These are phyloP conservation scores for Syzygium malaccense DNA, from an alignment of 441 rosid genomes.

Conservation along the genomic window DNA sequence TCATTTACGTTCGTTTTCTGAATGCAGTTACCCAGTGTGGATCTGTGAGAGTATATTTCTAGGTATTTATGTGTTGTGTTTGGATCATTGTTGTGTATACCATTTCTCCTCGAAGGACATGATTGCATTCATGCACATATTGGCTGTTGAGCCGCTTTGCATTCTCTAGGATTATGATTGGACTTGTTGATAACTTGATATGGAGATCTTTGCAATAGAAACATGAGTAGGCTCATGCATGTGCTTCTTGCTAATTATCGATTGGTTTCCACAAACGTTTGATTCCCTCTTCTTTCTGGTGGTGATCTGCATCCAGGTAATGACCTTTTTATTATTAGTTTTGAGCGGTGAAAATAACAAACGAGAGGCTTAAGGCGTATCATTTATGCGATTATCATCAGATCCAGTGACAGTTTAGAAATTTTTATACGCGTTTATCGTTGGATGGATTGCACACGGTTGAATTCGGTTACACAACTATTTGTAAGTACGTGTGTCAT, in stretches of 20 bases:
- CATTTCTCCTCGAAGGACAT: background rate
- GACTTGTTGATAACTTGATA: background rate
- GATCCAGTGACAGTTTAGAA: background rate
- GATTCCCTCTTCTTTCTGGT: background rate
- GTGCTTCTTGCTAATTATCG: background rate
- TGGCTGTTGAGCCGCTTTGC: background rate
- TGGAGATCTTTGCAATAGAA: background rate
- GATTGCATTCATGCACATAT: too few species aligned
- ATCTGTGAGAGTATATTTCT: background rate
- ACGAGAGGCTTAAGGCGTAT: background rate
- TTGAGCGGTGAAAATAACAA: background rate
- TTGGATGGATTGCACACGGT: background rate
- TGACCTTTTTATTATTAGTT: background rate
- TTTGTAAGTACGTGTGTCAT: background rate
- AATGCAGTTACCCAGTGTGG: background rate
- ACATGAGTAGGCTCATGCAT: background rate
- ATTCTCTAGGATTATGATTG: background rate
- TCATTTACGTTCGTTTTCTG: background rate
- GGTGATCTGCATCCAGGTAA: background rate
- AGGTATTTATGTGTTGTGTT: background rate
- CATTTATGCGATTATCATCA: background rate
- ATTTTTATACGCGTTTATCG: background rate
- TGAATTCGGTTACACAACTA: background rate
- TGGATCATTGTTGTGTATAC: background rate
- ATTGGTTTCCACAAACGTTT: background rate